Evolutionary conservation across 2,329 filamentous ascomycete species (phyloP).

Genomic region (Knoxdaviesia capensis): DNA sequence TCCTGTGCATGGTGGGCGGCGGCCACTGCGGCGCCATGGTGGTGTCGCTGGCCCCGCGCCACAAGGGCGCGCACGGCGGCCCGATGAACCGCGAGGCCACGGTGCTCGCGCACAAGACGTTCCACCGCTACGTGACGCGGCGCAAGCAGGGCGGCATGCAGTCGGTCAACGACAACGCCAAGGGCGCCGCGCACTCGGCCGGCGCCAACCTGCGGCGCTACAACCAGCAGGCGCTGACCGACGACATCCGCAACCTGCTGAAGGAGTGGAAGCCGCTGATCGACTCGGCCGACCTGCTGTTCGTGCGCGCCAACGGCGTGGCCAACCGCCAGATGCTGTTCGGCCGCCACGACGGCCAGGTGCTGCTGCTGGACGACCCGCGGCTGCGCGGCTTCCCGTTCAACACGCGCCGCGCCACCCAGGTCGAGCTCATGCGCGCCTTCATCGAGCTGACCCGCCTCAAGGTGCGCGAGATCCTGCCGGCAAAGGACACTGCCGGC

Average conservation of each 20-base stretch:
- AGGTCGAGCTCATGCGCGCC: constrained; percentile 81
- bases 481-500: constrained; percentile 28
- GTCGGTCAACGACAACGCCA: constrained; percentile 83
- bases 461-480: constrained; percentile 63
- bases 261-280: constrained; percentile 72
- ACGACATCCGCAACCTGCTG: constrained; percentile 71
- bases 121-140: constrained; percentile 90
- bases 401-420: constrained; percentile 75
- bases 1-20: constrained; percentile 96
- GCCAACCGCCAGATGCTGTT: constrained; percentile 79
- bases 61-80: constrained; percentile 46
- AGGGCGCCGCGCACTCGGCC: constrained; percentile 82
- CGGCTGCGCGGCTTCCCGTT: constrained; percentile 81
- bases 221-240: constrained; percentile 75
- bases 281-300: constrained; percentile 66
- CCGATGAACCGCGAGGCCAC: constrained; percentile 68
- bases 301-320: constrained; percentile 71
- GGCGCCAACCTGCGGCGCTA: constrained; percentile 79
- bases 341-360: constrained; percentile 76
- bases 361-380: constrained; percentile 58
- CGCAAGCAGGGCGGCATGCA: constrained; percentile 93
- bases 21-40: constrained; percentile 97
- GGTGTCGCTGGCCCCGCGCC: constrained; percentile 66
- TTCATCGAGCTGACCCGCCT: constrained; percentile 87
- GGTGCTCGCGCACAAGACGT: constrained; percentile 89